phyloP scores from a whole-genome alignment of 2,329 filamentous ascomycete genomes.

The Cucurbitaria berberidis region DNA sequence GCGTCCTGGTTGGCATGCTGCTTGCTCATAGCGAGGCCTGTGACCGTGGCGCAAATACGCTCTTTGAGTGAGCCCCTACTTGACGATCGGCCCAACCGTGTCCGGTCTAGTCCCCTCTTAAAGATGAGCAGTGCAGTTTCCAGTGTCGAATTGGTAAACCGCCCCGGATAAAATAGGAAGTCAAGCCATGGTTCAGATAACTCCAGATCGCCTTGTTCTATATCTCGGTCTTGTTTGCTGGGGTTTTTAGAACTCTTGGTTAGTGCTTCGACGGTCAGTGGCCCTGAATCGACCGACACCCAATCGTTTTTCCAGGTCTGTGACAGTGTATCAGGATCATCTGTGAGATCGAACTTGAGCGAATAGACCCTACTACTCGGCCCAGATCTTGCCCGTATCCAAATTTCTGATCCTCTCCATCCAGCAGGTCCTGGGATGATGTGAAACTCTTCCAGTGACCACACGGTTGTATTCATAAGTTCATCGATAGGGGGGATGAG shows the following conservation, averaged over 20 bases:
- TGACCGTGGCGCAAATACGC: conserved; percentile 74
- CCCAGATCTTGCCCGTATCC: conserved; percentile 62
- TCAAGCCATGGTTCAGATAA: conserved; percentile 80
- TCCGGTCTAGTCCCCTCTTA: conserved; percentile 63
- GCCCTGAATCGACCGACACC: conserved; percentile 53
- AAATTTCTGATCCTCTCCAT: conserved; percentile 52
- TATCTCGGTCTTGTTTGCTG: conserved; percentile 39
- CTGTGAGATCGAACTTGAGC: conserved; percentile 74
- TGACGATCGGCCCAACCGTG: conserved; percentile 12
- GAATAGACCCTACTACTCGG: conserved; percentile 67
- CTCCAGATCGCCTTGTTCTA: conserved; percentile 57
- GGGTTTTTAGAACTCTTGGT: conserved; percentile 48
- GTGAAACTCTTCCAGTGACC: conserved; percentile 58
- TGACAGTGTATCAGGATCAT: conserved; percentile 67
- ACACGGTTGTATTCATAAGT: conserved; percentile 58
- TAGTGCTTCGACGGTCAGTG: conserved; percentile 50
- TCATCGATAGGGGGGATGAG: conserved; percentile 68
- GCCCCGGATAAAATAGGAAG: conserved; percentile 80
- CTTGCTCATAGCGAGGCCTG: conserved; percentile 70
- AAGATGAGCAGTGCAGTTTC: conserved; percentile 86
- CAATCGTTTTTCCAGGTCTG: conserved; percentile 69
- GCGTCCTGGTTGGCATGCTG: conserved; percentile 73
- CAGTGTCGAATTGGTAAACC: conserved; percentile 78
- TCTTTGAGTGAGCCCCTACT: conserved; percentile 70
- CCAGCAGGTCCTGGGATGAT: conserved; percentile 46